These are phyloP conservation scores for Tuber indicum DNA, from an alignment of 495 filamentous ascomycete genomes.

Conservation along the genomic window DNA sequence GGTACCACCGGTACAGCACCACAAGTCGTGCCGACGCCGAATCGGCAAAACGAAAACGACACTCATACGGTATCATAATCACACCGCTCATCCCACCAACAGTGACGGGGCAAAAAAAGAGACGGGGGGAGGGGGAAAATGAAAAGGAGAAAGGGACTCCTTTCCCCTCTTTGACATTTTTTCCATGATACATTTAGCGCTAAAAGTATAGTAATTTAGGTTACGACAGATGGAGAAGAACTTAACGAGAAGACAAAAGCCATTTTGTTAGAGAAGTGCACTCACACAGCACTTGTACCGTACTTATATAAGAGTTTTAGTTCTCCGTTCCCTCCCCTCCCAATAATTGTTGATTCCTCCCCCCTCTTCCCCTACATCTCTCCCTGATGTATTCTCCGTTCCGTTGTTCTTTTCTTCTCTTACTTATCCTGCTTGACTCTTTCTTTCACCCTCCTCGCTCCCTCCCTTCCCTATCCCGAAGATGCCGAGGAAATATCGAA, in stretches of 20 bases:
- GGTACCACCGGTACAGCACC: not conserved
- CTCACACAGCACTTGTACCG: not conserved
- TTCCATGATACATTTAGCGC: not conserved
- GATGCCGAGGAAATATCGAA: not conserved
- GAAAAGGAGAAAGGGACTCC: not conserved
- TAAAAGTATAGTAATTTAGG: not conserved
- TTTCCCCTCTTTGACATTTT: not conserved
- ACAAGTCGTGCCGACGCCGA: not conserved
- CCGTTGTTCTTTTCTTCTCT: not conserved
- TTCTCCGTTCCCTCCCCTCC: not conserved
- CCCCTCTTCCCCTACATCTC: not conserved
- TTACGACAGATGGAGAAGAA: not conserved
- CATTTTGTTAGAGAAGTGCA: not conserved
- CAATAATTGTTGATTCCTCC: not conserved
- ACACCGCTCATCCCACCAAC: not conserved
- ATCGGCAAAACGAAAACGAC: not conserved
- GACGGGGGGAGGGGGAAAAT: not conserved
- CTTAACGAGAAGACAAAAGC: not conserved
- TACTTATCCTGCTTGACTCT: not conserved
- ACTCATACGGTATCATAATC: not conserved
- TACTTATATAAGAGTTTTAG: constrained; percentile 1
- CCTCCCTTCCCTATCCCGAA: not conserved
- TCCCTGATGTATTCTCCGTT: not conserved
- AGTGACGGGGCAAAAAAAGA: not conserved
- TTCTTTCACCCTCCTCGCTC: not conserved